Evolutionary conservation across 495 filamentous ascomycete genomes (phyloP).

Genomic region (Talaromyces ruber): DNA sequence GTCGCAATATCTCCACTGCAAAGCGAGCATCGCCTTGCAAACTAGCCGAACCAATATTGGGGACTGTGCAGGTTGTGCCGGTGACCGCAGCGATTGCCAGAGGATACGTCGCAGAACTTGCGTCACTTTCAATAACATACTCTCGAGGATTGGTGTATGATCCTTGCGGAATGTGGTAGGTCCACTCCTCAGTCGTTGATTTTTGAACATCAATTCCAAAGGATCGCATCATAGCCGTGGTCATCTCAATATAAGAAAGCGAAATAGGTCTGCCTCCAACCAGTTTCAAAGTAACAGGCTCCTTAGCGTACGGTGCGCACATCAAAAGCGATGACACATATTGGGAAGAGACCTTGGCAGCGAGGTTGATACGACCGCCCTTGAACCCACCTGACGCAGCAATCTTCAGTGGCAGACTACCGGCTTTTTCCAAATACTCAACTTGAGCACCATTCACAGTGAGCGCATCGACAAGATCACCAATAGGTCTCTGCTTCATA

Average conservation of each 20-base stretch:
- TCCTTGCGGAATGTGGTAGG: constrained; percentile 88
- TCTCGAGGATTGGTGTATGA: constrained; percentile 75
- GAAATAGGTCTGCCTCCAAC: constrained; percentile 95
- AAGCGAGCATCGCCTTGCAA: constrained; percentile 95
- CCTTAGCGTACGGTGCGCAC: constrained; percentile 93
- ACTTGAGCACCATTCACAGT: constrained; percentile 73
- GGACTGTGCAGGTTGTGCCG: constrained; percentile 88
- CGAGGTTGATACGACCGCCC: constrained; percentile 86
- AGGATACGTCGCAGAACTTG: constrained; percentile 95
- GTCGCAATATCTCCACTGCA: constrained; percentile 78
- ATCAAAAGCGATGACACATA: constrained; percentile 95
- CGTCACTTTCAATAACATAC: constrained; percentile 94
- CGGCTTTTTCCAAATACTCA: constrained; percentile 68
- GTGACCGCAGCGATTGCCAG: constrained; percentile 92
- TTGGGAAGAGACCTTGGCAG: constrained; percentile 92
- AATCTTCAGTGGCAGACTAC: constrained; percentile 78
- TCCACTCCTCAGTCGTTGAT: constrained; percentile 69
- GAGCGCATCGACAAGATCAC: constrained; percentile 87
- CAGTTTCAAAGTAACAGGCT: constrained; percentile 80
- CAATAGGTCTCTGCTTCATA: constrained; percentile 95
- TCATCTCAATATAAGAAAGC: constrained; percentile 98
- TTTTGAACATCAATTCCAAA: constrained; percentile 79
- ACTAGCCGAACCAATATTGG: constrained; percentile 87
- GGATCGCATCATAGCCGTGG: constrained; percentile 89
- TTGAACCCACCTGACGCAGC: constrained; percentile 75